Evolutionary conservation across 495 filamentous ascomycete species (phyloP).

Genomic region (Polyplosphaeria fusca): DNA sequence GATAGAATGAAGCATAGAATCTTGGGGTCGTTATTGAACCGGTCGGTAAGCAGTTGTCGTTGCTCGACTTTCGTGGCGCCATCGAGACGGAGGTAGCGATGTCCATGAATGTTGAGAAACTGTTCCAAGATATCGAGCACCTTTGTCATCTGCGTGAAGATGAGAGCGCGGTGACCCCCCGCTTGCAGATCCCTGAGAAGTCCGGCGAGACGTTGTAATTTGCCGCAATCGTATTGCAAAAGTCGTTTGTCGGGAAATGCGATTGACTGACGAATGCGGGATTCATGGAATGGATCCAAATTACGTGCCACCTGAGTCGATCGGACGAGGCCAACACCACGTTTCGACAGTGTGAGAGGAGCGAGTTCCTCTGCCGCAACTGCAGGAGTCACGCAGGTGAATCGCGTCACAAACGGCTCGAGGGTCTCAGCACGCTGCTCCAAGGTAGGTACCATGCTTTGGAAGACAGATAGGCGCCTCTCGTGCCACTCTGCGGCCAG

Average conservation of each 20-base stretch:
- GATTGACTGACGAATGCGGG: constrained; percentile 86
- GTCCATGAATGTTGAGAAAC: constrained; percentile 96
- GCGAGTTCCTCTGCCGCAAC: constrained; percentile 73
- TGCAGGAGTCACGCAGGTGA: constrained; percentile 85
- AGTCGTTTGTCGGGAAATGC: constrained; percentile 95
- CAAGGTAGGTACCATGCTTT: constrained; percentile 68
- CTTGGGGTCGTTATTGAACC: constrained; percentile 91
- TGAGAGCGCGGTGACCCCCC: constrained; percentile 86
- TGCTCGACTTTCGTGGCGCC: constrained; percentile 92
- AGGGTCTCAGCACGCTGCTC: constrained; percentile 66
- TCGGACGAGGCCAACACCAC: constrained; percentile 26
- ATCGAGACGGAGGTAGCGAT: constrained; percentile 94
- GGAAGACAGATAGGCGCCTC: constrained; percentile 64
- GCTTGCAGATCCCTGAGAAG: constrained; percentile 84
- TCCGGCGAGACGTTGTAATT: constrained; percentile 84
- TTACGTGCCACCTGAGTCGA: constrained; percentile 54
- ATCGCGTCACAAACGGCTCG: constrained; percentile 75
- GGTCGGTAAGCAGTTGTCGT: constrained; percentile 90
- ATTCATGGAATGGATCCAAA: constrained; percentile 85
- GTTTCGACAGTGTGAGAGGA: constrained; percentile 43
- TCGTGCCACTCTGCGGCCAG: constrained; percentile 70
- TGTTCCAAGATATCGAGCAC: constrained; percentile 96
- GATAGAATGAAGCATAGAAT: constrained; percentile 95
- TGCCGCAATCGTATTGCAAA: constrained; percentile 96
- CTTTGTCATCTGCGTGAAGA: constrained; percentile 99